phyloP scores from a whole-genome alignment of 768 basidiomycete species.

The Mycena sanguinolenta region DNA sequence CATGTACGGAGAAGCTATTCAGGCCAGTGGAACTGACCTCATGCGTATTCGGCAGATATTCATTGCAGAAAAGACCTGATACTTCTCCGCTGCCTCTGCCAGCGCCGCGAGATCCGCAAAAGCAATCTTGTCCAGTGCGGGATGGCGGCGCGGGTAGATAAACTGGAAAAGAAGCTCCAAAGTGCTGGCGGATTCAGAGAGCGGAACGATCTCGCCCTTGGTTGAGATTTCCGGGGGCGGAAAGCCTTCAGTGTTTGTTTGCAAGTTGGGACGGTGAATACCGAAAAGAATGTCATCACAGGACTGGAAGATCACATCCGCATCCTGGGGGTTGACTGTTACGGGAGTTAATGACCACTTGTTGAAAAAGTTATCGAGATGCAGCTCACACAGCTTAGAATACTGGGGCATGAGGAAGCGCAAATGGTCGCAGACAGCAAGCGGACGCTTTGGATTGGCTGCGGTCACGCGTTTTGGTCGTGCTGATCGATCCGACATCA shows the following conservation, averaged over 20 bases:
- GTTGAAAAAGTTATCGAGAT: neutral
- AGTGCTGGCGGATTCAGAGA: conserved; percentile 40
- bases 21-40: conserved; percentile 28
- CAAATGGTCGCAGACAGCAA: too few relatives aligned
- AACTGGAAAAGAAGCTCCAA: conserved; percentile 47
- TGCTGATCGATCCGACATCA: too few relatives aligned
- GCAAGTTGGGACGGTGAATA: conserved; percentile 42
- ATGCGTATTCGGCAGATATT: conserved; percentile 44
- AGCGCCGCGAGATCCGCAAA: conserved; percentile 37
- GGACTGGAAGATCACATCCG: conserved; percentile 42
- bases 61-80: conserved; percentile 46
- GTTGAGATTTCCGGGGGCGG: conserved; percentile 40
- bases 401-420: neutral
- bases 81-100: conserved; percentile 50
- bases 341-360: neutral
- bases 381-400: conserved; percentile 9
- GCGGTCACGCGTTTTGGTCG: too few relatives aligned
- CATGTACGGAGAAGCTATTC: neutral
- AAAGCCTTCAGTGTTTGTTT: conserved; percentile 41
- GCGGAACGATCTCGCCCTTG: conserved; percentile 36
- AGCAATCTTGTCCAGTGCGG: conserved; percentile 34
- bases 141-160: conserved; percentile 43
- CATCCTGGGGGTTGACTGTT: conserved; percentile 34
- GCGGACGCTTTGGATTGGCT: too few relatives aligned
- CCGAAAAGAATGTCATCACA: conserved; percentile 40